phyloP scores from a whole-genome alignment of 2,329 filamentous ascomycete genomes.

The Clonostachys chloroleuca region DNA sequence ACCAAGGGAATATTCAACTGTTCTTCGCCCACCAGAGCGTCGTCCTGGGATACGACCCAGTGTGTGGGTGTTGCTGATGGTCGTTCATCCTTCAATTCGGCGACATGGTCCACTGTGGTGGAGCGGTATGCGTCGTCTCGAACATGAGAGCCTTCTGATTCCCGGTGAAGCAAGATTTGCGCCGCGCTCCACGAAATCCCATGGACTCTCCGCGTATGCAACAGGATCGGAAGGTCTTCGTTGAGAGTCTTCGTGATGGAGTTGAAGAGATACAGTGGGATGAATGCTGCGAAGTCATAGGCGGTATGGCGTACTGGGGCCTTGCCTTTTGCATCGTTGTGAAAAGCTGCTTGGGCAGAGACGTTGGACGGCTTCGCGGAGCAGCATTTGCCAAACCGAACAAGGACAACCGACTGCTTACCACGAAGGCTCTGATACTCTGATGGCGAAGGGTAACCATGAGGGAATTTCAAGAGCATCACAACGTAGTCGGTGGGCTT shows the following conservation, averaged over 20 bases:
- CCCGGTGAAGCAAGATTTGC: conserved; percentile 3
- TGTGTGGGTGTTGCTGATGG: neutral
- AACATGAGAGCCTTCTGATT: neutral
- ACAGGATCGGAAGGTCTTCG: conserved; percentile 55
- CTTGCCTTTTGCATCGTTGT: neutral
- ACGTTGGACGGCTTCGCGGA: neutral
- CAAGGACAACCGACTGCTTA: neutral
- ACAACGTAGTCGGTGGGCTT: conserved; percentile 62
- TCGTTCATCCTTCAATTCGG: no score
- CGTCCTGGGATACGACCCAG: conserved; percentile 16
- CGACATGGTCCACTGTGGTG: no score
- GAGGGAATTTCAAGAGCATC: conserved; percentile 60
- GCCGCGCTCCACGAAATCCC: conserved; percentile 55
- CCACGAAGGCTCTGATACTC: conserved; percentile 25
- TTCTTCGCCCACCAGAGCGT: conserved; percentile 17
- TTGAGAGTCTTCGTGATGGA: conserved; percentile 35
- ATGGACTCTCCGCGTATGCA: conserved; percentile 51
- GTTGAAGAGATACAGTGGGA: neutral
- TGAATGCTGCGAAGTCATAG: neutral
- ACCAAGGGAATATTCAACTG: conserved; percentile 47
- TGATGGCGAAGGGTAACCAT: conserved; percentile 56
- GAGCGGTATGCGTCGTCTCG: no score
- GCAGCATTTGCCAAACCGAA: neutral
- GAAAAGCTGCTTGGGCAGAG: neutral
- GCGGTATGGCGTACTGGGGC: neutral